Conservation (phyloP, 768 basidiomycete species). For the Panaeolus cyanescens region DNA sequence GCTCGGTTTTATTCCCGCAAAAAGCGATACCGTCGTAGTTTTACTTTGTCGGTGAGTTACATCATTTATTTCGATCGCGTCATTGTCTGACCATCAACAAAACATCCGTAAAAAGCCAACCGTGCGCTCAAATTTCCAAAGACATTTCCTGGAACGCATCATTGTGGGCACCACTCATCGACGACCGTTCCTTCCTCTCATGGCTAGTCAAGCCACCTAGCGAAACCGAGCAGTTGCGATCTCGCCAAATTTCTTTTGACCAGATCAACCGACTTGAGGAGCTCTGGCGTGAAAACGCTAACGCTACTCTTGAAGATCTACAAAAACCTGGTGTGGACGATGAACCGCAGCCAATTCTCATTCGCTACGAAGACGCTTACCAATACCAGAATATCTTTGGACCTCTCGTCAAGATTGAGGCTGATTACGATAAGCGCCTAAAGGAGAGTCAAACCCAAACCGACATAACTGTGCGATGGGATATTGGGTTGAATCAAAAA, state of each 20-base stretch:
- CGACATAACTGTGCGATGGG: slow-evolving; percentile 95
- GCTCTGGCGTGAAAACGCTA: slow-evolving; percentile 95
- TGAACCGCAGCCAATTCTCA: slow-evolving; percentile 89
- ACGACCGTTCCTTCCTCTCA: slow-evolving; percentile 97
- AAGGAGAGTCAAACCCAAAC: slow-evolving; percentile 99
- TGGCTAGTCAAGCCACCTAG: slow-evolving; percentile 98
- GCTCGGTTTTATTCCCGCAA: slow-evolving; percentile 98
- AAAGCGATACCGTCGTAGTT: slow-evolving; percentile 98
- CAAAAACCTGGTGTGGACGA: slow-evolving; percentile 98
- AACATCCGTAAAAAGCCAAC: slow-evolving; percentile 65
- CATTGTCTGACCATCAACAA: slow-evolving; percentile 4
- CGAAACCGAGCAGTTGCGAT: slow-evolving; percentile 94
- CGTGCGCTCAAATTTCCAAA: slow-evolving; percentile 94
- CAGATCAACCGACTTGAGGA: slow-evolving; percentile 98
- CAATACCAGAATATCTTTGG: slow-evolving; percentile 99
- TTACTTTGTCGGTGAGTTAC: slow-evolving; percentile 85
- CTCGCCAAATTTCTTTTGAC: slow-evolving; percentile 94
- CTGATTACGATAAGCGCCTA: slow-evolving; percentile 96
- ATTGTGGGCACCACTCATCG: slow-evolving; percentile 98
- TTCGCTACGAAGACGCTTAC: slow-evolving; percentile 97
- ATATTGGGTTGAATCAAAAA: slow-evolving; percentile 97
- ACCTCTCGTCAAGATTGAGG: slow-evolving; percentile 98
- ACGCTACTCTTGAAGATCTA: slow-evolving; percentile 92
- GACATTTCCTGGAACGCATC: slow-evolving; percentile 99
- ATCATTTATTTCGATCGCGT: not conserved